Evolutionary conservation across 805 yeast genomes (phyloP), one percentile per base, ranked within the genome.

Genomic region (Spathaspora arborariae): DNA sequence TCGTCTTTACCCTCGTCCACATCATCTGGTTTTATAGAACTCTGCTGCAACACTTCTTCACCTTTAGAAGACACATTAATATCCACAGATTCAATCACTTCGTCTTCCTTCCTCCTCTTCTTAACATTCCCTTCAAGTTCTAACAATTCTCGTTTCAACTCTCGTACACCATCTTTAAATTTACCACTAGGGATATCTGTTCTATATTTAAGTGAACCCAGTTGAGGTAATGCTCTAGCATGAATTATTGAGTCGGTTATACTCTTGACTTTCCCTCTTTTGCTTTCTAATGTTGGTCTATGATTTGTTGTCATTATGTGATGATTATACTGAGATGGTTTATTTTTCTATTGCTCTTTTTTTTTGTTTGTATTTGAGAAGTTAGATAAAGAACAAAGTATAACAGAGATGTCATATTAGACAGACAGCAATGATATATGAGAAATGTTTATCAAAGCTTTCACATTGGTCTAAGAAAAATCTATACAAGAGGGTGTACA

Each of bases 211-310:
- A 67, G 50, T 18, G 49, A 46, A 9, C 63, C 54, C 42, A 64
- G 68, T 22, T 57, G 65, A 3, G 61, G 59, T 16, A 57, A 51
- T 2, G 60, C 51, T 20, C 71, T 52, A 1, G 69, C 51, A 52
- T 67, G 72, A 19, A 54, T 50, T 9, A 67, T 67, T 26, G 67
- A 49, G 45, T 64, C 63, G n/a, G 48, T 45, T 20, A 67, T 64
- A 2, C 50, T 45, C 18, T 55, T 53, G 22, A 49, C 56, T 43
- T 63, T 60, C 5, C 72, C 72, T 26, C 65, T 51, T 44, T 67
- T 67, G 41, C 68, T 63, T 45, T 67, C 72, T 36, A 67, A 55
- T 15, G 71, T 65, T 6, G 72, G 72, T 34, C 71, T 55, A 49
- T 67, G 72, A 47, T 67, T 67, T n/a, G 71, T 63, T 16, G 70